A percentile compares a stretch with the other conserved stretches of the same genome.
Conservation (phyloP, 2,329 filamentous ascomycete genomes). For the Nigrospora osmanthi region DNA sequence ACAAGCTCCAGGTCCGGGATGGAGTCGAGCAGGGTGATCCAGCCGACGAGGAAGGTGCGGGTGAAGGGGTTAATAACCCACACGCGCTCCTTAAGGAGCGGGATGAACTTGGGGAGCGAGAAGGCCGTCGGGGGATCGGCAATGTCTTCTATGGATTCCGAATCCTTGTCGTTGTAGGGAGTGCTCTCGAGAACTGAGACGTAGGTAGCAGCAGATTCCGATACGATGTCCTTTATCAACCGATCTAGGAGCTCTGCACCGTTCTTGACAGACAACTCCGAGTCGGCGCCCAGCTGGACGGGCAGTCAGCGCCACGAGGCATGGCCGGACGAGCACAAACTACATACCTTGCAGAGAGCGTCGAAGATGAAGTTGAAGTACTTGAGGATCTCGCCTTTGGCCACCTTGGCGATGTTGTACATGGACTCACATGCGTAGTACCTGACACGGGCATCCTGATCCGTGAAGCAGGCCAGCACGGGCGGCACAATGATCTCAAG, state of each 20-base stretch:
- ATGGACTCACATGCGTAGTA: slow-evolving; percentile 99
- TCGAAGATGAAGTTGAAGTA: slow-evolving; percentile 99
- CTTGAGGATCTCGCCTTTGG: slow-evolving; percentile 91
- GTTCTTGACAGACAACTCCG: slow-evolving; percentile 95
- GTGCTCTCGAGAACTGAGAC: slow-evolving; percentile 74
- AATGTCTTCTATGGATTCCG: slow-evolving; percentile 27
- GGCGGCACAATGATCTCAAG: slow-evolving; percentile 91
- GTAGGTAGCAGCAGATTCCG: slow-evolving; percentile 90
- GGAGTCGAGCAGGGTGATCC: slow-evolving; percentile 90
- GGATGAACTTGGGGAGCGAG: slow-evolving; percentile 84
- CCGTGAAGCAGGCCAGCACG: slow-evolving; percentile 92
- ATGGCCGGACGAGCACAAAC: too few relatives aligned
- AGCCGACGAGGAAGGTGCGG: slow-evolving; percentile 88
- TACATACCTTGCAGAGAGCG: slow-evolving; percentile 79
- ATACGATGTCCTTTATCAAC: slow-evolving; percentile 91
- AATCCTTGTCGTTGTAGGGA: slow-evolving; percentile 35
- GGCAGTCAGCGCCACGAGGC: too few relatives aligned
- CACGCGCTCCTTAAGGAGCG: slow-evolving; percentile 87
- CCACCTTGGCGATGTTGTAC: slow-evolving; percentile 99
- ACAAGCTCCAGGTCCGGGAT: slow-evolving; percentile 96
- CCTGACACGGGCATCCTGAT: slow-evolving; percentile 92
- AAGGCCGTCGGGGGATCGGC: slow-evolving; percentile 72
- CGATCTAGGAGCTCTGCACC: slow-evolving; percentile 92
- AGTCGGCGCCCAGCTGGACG: slow-evolving; percentile 79
- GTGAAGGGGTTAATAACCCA: slow-evolving; percentile 93